These are phyloP conservation scores for Luffa aegyptiaca DNA, from an alignment of 306 rosid species.

Conservation along the genomic window DNA sequence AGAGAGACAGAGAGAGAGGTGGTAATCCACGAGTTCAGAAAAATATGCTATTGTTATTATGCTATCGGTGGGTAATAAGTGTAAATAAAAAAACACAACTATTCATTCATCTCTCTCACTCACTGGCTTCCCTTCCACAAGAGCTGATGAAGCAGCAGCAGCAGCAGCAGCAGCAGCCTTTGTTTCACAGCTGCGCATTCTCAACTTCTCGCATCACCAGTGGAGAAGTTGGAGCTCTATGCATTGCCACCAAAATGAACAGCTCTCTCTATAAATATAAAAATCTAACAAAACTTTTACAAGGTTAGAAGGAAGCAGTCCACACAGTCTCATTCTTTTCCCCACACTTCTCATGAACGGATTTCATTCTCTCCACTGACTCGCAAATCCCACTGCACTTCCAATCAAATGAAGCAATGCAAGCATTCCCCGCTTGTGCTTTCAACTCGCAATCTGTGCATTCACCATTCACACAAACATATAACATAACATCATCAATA, in stretches of 20 bases:
- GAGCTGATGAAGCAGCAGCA: background rate
- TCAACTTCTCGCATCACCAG: too few species aligned
- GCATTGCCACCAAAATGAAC: background rate
- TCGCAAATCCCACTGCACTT: constrained; percentile 7
- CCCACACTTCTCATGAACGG: constrained; percentile 4
- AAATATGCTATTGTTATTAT: background rate
- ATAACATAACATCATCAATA: background rate
- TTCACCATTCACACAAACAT: background rate
- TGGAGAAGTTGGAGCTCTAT: background rate
- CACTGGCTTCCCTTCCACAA: background rate
- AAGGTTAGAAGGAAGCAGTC: background rate
- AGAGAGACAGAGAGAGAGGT: background rate
- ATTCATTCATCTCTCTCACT: background rate
- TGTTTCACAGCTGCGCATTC: background rate
- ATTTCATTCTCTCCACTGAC: constrained; percentile 10
- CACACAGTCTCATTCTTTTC: background rate
- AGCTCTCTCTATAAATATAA: background rate
- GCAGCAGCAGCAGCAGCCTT: background rate
- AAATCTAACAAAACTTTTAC: background rate
- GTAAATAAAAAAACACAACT: background rate
- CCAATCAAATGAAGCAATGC: constrained; percentile 9
- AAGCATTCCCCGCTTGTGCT: background rate
- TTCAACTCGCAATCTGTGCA: constrained; percentile 10
- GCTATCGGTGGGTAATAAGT: background rate
- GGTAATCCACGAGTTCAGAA: background rate